Conservation (phyloP, 257 asterid genomes). For the Ehretia macrophylla region DNA sequence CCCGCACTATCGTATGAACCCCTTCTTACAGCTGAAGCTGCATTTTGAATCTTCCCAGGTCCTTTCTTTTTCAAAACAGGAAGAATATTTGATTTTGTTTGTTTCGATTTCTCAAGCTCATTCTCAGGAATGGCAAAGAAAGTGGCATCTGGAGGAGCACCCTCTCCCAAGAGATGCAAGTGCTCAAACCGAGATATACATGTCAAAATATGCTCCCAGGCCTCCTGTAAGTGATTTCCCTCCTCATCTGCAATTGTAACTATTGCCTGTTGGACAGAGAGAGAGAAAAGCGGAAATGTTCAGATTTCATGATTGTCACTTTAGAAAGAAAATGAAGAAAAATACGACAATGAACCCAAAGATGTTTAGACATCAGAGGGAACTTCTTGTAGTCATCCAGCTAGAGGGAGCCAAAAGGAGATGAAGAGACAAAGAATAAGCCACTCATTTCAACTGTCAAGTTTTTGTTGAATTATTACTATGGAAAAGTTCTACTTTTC, state of each 20-base stretch:
- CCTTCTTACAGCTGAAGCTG: conserved; percentile 77
- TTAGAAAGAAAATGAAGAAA: background rate
- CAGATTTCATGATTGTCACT: background rate
- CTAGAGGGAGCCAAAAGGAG: background rate
- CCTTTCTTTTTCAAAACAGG: conserved; percentile 89
- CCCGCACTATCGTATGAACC: conserved; percentile 99
- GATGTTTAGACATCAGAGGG: background rate
- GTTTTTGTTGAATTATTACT: background rate
- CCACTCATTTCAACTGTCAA: background rate
- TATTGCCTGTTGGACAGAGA: conserved; percentile 55
- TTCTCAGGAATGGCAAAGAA: conserved; percentile 83
- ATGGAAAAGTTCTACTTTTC: background rate
- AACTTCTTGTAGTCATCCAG: too few species aligned
- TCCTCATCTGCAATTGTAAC: conserved; percentile 91
- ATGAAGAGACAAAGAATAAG: background rate
- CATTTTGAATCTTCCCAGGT: conserved; percentile 81
- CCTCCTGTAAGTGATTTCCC: conserved; percentile 92
- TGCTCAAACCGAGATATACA: conserved; percentile 97
- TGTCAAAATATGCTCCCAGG: conserved; percentile 96
- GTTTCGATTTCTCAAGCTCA: conserved; percentile 81
- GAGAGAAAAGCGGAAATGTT: conserved; percentile 13
- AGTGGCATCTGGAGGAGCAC: conserved; percentile 97
- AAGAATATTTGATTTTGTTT: conserved; percentile 67
- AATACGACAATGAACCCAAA: background rate
- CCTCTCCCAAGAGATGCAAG: conserved; percentile 97